A percentile compares a stretch with the other conserved stretches of the same genome.
Evolutionary conservation across 2,329 filamentous ascomycete genomes (phyloP).

Genomic region (Colletotrichum navitas): DNA sequence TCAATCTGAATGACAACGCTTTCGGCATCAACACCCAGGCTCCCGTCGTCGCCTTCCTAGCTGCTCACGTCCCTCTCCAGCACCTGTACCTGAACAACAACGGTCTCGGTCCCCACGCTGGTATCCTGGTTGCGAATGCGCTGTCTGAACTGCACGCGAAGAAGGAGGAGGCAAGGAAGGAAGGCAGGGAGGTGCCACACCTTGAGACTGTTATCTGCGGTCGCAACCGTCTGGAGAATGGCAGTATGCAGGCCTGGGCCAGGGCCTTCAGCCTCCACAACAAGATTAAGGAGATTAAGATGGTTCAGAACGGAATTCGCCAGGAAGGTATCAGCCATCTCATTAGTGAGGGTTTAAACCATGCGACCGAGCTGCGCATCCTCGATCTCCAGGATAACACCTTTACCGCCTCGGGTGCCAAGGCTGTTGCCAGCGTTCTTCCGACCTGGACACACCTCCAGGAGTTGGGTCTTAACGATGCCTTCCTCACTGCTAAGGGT

Average conservation of each 20-base stretch:
- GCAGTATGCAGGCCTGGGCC: slow-evolving; percentile 96
- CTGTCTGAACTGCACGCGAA: slow-evolving; percentile 85
- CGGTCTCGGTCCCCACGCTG: slow-evolving; percentile 91
- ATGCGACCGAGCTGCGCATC: slow-evolving; percentile 76
- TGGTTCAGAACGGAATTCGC: slow-evolving; percentile 98
- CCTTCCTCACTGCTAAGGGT: slow-evolving; percentile 83
- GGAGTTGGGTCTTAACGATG: slow-evolving; percentile 92
- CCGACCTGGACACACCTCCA: slow-evolving; percentile 79
- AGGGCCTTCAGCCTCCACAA: slow-evolving; percentile 86
- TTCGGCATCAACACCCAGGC: slow-evolving; percentile 96
- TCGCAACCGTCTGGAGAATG: slow-evolving; percentile 94
- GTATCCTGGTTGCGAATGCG: slow-evolving; percentile 88
- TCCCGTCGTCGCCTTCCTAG: slow-evolving; percentile 91
- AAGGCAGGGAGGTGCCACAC: slow-evolving; percentile 79
- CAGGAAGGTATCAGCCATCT: slow-evolving; percentile 91
- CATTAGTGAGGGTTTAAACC: slow-evolving; percentile 80
- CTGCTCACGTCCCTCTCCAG: slow-evolving; percentile 87
- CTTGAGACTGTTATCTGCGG: slow-evolving; percentile 98
- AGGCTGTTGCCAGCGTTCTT: slow-evolving; percentile 81
- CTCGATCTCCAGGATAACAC: slow-evolving; percentile 98
- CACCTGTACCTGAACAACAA: slow-evolving; percentile 99
- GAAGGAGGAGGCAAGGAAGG: slow-evolving; percentile 82
- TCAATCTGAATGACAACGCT: slow-evolving; percentile 98
- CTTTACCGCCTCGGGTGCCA: slow-evolving; percentile 85
- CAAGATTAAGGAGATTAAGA: slow-evolving; percentile 87